Evolutionary conservation across 73 alveolate species (phyloP), one percentile per base, ranked within the genome.

Genomic region (Blepharisma stoltei): DNA sequence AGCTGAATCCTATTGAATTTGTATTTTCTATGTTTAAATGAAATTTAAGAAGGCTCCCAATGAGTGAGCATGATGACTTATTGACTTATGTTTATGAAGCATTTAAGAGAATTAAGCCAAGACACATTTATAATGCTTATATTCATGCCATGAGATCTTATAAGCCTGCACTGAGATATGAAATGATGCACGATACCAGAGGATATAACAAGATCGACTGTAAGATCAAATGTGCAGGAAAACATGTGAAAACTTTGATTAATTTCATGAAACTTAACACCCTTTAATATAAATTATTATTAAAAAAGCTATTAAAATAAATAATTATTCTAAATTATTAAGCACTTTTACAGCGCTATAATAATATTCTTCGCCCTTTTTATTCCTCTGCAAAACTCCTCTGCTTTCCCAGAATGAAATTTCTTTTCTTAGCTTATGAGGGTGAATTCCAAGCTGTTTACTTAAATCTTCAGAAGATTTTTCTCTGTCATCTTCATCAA

Each of bases 381-480:
- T 73, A 32, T 69, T 60, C 78, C 87, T 87, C 47, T 54, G 81
- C 75, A 91, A 65, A 21, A 91, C 97, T 9, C 97, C 97, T 78
- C 88, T 85, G 54, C 89, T 82, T 23, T 84, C 83, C 97, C 97
- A 91, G 55, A 89, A 91, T 65, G 88, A 84, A 37, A 91, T 67
- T 70, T 91, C 87, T 70, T 90, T 90, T 78, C 89, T 88, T 38
- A 91, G 83, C 54, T 83, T 76, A 48, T 80, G 87, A 0, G 80
- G 60, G 20, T 83, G 81, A 45, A 89, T 85, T 73, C 91, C 89
- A 49, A 92, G 80, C 54, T 77, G 78, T 47, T 89, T 81, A 32
- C 94, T 87, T 44, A 92, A 78, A 50, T 84, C 89, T 38, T 92
- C 96, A 8, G 91, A 88, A 70, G 93, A 81, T 32, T 86, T 84